phyloP scores from a whole-genome alignment of 1,139 yeast species.

The Protomyces inouyei region DNA sequence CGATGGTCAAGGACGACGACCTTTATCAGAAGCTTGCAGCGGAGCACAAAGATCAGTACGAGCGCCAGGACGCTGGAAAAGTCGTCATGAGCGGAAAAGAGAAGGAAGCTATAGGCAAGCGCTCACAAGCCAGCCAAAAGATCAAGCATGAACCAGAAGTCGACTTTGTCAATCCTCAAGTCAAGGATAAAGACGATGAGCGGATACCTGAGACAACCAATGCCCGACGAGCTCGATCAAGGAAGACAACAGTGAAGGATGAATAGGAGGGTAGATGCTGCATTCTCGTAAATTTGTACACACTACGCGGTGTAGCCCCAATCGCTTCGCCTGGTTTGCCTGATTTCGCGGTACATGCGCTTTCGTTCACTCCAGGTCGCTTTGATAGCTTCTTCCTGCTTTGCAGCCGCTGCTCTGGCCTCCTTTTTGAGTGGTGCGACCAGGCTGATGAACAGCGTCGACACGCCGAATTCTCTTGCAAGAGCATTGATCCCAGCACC shows the following conservation, averaged over 20 bases:
- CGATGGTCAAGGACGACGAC: conserved; percentile 4
- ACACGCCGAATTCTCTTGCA: conserved; percentile 18
- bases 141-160: not conserved
- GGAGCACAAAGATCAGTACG: conserved; percentile 1
- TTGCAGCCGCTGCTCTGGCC: not conserved
- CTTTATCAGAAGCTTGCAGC: not conserved
- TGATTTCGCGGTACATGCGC: conserved; percentile 13
- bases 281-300: not conserved
- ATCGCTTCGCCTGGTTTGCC: conserved; percentile 10
- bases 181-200: not conserved
- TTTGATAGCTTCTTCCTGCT: conserved; percentile 6
- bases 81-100: not conserved
- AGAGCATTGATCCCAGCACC: conserved; percentile 10
- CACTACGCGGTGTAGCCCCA: conserved; percentile 11
- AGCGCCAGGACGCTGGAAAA: not conserved
- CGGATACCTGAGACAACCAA: too few relatives aligned
- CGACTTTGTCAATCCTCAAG: not conserved
- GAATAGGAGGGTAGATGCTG: not conserved
- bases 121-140: not conserved
- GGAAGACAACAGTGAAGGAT: not conserved
- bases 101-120: not conserved
- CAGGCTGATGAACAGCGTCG: conserved; percentile 19
- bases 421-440: conserved; percentile 18
- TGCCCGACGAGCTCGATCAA: not conserved
- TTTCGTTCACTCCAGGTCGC: conserved; percentile 23